A percentile compares a stretch with the other conserved stretches of the same genome.
phyloP scores from a whole-genome alignment of 352 stramenopile species.

The Phytophthora syringae region DNA sequence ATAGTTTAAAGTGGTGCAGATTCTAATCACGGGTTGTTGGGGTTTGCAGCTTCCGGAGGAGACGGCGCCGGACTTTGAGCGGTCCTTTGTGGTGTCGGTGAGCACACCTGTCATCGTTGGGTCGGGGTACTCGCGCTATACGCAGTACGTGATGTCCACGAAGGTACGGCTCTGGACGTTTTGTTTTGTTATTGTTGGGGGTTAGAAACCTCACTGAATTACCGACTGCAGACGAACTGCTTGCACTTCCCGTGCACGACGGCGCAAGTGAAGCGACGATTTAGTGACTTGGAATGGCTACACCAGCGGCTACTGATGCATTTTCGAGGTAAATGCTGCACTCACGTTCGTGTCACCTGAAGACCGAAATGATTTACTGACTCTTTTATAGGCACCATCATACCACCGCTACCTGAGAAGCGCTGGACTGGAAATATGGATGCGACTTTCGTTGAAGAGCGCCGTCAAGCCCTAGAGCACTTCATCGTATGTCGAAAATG shows the following conservation, averaged over 20 bases:
- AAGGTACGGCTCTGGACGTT: conserved; percentile 64
- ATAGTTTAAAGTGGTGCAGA: neutral
- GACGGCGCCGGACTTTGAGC: conserved; percentile 44
- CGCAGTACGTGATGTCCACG: conserved; percentile 89
- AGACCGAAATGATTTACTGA: neutral
- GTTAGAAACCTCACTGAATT: neutral
- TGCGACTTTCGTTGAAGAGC: conserved; percentile 89
- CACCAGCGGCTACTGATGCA: conserved; percentile 79
- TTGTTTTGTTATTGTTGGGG: no score
- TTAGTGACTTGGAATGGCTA: conserved; percentile 92
- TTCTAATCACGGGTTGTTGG: neutral
- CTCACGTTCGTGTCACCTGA: neutral
- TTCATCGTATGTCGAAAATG: conserved; percentile 69
- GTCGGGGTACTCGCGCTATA: conserved; percentile 84
- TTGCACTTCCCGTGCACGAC: conserved; percentile 66
- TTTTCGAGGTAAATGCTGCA: conserved; percentile 67
- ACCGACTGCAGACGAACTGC: conserved; percentile 60
- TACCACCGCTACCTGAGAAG: conserved; percentile 89
- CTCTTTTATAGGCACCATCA: conserved; percentile 73
- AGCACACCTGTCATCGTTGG: conserved; percentile 84
- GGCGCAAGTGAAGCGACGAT: conserved; percentile 86
- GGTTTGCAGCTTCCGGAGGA: conserved; percentile 63
- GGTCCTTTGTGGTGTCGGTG: conserved; percentile 74
- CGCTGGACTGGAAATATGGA: conserved; percentile 91
- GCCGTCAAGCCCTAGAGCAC: conserved; percentile 85